A percentile compares a stretch with the other conserved stretches of the same genome.
These are phyloP conservation scores for Alternaria sp. DNA, from an alignment of 2,329 filamentous ascomycete species.

Conservation along the genomic window DNA sequence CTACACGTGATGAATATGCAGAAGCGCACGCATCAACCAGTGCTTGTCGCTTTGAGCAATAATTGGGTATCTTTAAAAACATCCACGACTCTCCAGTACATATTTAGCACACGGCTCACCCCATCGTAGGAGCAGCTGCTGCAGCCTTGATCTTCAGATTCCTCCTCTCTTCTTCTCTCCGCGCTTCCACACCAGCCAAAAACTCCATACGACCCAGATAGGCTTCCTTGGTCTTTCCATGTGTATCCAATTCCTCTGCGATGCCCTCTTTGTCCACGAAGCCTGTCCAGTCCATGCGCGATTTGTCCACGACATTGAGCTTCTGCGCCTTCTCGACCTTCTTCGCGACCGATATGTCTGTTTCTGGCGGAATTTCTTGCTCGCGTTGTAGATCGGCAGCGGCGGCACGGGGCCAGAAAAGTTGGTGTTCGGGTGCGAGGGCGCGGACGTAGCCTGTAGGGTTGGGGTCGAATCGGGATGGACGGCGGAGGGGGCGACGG, in stretches of 20 bases:
- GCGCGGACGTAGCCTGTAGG: constrained; percentile 55
- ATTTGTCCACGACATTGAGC: constrained; percentile 72
- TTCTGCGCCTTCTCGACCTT: constrained; percentile 58
- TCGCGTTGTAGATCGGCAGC: neutral
- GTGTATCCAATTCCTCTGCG: constrained; percentile 65
- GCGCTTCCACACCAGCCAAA: constrained; percentile 63
- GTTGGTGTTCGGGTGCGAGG: constrained; percentile 53
- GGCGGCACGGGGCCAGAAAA: constrained; percentile 47
- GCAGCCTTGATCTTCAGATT: constrained; percentile 52
- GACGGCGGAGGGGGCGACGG: constrained; percentile 49
- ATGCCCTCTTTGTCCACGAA: constrained; percentile 68
- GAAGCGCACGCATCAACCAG: neutral
- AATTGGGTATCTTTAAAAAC: constrained; percentile 19
- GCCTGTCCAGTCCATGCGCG: constrained; percentile 68
- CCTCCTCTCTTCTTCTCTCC: constrained; percentile 61
- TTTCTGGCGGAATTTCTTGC: constrained; percentile 24
- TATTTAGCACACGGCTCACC: neutral
- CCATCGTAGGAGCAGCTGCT: constrained; percentile 12
- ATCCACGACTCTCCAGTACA: neutral
- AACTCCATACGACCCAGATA: constrained; percentile 69
- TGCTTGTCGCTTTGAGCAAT: neutral
- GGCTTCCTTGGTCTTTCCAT: constrained; percentile 67
- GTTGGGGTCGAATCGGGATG: constrained; percentile 59
- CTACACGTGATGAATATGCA: neutral
- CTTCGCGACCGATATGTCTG: constrained; percentile 18